Conservation (phyloP, 176 grass and related monocot species). For the Cocos nucifera region DNA sequence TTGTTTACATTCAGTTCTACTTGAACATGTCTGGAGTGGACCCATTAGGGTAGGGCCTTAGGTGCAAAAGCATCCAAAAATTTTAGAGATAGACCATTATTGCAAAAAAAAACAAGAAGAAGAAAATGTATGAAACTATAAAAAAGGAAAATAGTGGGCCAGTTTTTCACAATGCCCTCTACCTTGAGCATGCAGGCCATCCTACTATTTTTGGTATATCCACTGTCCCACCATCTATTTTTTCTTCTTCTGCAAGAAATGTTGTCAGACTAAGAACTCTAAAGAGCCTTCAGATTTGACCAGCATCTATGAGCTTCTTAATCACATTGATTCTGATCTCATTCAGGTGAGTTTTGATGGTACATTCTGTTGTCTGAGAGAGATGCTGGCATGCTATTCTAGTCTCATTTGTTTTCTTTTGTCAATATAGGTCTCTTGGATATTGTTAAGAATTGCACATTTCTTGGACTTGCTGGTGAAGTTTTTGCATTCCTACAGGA, state of each 20-base stretch:
- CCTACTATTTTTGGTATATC: no score
- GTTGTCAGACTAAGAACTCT: conserved; percentile 74
- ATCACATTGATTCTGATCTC: conserved; percentile 52
- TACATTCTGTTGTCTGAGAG: no score
- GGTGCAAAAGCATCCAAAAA: no score
- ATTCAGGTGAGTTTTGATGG: conserved; percentile 42
- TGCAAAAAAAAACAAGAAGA: no score
- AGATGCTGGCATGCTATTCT: not conserved
- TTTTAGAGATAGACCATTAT: no score
- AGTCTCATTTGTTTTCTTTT: conserved; percentile 24
- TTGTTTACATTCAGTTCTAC: no score
- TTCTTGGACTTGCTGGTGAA: conserved; percentile 86
- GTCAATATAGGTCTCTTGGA: conserved; percentile 61
- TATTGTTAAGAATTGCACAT: conserved; percentile 84
- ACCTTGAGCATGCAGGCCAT: no score
- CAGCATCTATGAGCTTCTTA: conserved; percentile 71
- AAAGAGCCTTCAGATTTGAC: conserved; percentile 67
- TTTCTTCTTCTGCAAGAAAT: conserved; percentile 42
- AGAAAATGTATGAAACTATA: no score
- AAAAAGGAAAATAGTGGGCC: no score
- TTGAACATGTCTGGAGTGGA: no score
- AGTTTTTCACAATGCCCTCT: no score
- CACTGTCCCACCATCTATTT: not conserved
- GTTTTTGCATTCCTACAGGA: conserved; percentile 76
- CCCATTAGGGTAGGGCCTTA: no score